Percentiles rank a stretch among this genome's conserved stretches.
Conservation (phyloP, 768 basidiomycete species). For the Erythrobasidium yunnanense region DNA sequence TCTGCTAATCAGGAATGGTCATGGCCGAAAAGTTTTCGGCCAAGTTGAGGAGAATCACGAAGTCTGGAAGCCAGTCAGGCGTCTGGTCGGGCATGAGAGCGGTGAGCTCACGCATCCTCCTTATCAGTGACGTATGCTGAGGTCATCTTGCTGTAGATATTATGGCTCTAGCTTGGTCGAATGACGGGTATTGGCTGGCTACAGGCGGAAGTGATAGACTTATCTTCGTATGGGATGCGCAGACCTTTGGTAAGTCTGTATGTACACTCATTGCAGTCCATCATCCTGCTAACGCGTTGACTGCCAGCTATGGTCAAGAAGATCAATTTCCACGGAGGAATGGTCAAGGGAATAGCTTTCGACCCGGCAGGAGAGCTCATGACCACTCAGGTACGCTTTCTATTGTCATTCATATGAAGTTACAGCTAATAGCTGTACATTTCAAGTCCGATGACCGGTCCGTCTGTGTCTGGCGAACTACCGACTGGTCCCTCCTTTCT, state of each 20-base stretch:
- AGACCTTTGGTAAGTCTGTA: slow-evolving; percentile 59
- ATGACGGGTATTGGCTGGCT: slow-evolving; percentile 80
- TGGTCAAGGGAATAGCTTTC: slow-evolving; percentile 98
- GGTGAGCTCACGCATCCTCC: slow-evolving; percentile 48
- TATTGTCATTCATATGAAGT: neutral
- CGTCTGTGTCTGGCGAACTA: slow-evolving; percentile 92
- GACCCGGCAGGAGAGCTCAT: slow-evolving; percentile 96
- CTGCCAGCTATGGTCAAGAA: slow-evolving; percentile 63
- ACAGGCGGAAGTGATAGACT: slow-evolving; percentile 86
- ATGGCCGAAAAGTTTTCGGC: slow-evolving; percentile 81
- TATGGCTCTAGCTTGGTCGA: slow-evolving; percentile 88
- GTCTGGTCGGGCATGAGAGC: slow-evolving; percentile 86
- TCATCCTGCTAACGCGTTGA: neutral
- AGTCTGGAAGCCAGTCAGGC: slow-evolving; percentile 87
- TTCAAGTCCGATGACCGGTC: slow-evolving; percentile 85
- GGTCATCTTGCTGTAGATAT: slow-evolving; percentile 55
- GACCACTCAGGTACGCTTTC: slow-evolving; percentile 54
- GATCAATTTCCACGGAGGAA: slow-evolving; percentile 81
- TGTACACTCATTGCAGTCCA: neutral
- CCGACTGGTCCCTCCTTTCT: slow-evolving; percentile 75
- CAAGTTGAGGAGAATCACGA: slow-evolving; percentile 92
- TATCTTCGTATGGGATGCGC: slow-evolving; percentile 88
- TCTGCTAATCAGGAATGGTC: slow-evolving; percentile 51
- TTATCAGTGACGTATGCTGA: neutral
- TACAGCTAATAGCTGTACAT: neutral